These are phyloP conservation scores for Misopates orontium DNA, from an alignment of 257 asterid genomes.

Conservation along the genomic window DNA sequence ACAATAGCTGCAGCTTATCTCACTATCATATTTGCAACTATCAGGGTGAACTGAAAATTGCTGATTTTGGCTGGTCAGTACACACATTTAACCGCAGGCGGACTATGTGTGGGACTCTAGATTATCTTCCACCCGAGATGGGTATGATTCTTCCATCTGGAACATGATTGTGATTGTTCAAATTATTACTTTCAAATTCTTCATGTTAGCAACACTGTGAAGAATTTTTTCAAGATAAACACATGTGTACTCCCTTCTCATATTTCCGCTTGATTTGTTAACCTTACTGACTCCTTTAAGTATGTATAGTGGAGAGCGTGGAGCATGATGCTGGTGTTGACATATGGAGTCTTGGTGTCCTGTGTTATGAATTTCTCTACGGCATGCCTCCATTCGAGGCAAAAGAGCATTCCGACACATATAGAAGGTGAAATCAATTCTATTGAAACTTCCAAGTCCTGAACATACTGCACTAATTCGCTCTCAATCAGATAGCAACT, in stretches of 20 bases:
- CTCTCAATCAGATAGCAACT: no score
- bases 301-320: constrained; percentile 76
- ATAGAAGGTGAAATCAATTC: constrained; percentile 59
- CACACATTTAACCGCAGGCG: constrained; percentile 87
- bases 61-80: constrained; percentile 99
- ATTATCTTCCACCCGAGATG: constrained; percentile 99
- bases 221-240: background rate
- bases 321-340: constrained; percentile 97
- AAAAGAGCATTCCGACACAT: constrained; percentile 90
- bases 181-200: background rate
- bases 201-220: background rate
- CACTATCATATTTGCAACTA: constrained; percentile 21
- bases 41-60: constrained; percentile 94
- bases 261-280: background rate
- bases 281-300: background rate
- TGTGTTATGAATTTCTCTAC: constrained; percentile 91
- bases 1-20: constrained; percentile 24
- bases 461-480: no score
- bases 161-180: constrained; percentile 1
- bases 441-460: background rate
- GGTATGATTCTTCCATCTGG: constrained; percentile 46
- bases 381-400: constrained; percentile 98
- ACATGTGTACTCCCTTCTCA: background rate
- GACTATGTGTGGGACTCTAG: constrained; percentile 97
- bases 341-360: constrained; percentile 96